Evolutionary conservation across 176 grass and related monocot species (phyloP), one percentile per base, ranked within the genome.

Genomic region (Aechmea fasciata): DNA sequence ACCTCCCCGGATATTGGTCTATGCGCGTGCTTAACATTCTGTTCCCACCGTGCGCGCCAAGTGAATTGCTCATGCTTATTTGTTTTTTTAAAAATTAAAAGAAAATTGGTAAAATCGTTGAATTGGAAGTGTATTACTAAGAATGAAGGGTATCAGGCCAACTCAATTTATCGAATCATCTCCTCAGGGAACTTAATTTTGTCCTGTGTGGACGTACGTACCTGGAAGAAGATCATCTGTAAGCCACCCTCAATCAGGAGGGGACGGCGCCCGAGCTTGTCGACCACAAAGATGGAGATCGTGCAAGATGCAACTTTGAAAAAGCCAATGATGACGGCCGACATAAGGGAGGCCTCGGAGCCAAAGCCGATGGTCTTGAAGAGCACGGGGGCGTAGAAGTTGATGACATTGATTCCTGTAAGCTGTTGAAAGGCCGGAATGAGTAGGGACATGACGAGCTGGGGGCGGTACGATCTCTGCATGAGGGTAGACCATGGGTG

Each of bases 331-430:
- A 61, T 61, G 55, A 61, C 55, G 10, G 55, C 55, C 15, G 55
- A 61, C 20, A 61, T 22, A 1, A 61, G 55, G 4, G 55, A 20
- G 4, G 55, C 55, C 15, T 18, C 20, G 7, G 55, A 61, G 13
- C 55, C 55, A 22, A 61, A 61, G 9, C 55, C 55, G 55, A 61
- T 2, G 9, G 55, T 61, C 55, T 61, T 61, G 55, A 61, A 61
- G 55, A 61, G 55, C 13, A 61, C 55, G 9, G 55, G 55, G 15
- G 55, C 55, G 55, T 61, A 61, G 17, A 61, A 61, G 17, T 18
- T 61, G 55, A 61, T 19, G 55, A 61, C 55, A 19, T 61, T 61
- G 55, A 61, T 61, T 61, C 55, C 55, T 7, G 55, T 61, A 19
- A 61, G 55, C 55, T 61, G 55, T 17, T 61, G 55, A 19, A 61